Evolutionary conservation across 306 rosid species (phyloP).

Genomic region (Fragaria vesca): DNA sequence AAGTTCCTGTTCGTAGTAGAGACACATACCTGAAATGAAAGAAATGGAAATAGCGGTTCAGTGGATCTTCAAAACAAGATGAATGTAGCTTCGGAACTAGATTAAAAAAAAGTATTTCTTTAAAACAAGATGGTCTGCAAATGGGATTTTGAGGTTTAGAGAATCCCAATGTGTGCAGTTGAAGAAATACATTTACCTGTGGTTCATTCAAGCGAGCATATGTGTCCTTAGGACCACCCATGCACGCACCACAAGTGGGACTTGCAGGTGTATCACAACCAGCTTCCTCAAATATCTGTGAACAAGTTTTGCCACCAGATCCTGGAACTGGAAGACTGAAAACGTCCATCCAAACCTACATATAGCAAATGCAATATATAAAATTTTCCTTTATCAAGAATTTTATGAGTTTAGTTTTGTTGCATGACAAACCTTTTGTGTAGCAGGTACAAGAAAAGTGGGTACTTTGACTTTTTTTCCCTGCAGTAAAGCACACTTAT

Average conservation of each 20-base stretch:
- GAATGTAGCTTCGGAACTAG: not conserved
- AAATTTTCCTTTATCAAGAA: not conserved
- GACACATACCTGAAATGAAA: conserved; percentile 64
- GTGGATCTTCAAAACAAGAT: not conserved
- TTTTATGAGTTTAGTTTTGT: conserved; percentile 16
- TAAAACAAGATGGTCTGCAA: not conserved
- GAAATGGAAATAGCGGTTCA: conserved; percentile 10
- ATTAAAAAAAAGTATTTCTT: not conserved
- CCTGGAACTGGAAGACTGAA: conserved; percentile 78
- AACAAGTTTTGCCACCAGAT: conserved; percentile 94
- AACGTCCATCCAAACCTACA: conserved; percentile 90
- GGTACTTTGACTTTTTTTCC: conserved; percentile 88
- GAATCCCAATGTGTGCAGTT: not conserved
- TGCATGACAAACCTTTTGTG: conserved; percentile 68
- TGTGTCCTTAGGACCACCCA: conserved; percentile 95
- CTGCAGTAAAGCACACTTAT: conserved; percentile 39
- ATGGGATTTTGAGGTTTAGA: not conserved
- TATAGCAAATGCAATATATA: conserved; percentile 11
- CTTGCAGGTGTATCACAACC: conserved; percentile 99
- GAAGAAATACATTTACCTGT: conserved; percentile 45
- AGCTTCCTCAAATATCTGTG: conserved; percentile 97
- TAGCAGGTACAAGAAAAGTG: conserved; percentile 96
- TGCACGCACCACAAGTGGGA: conserved; percentile 90
- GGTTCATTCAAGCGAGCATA: conserved; percentile 88
- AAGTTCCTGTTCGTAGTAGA: conserved; percentile 88